Base-by-base conservation (phyloP, 1,284 basidiomycete species). In the Apiotrichum sp. region DNA sequence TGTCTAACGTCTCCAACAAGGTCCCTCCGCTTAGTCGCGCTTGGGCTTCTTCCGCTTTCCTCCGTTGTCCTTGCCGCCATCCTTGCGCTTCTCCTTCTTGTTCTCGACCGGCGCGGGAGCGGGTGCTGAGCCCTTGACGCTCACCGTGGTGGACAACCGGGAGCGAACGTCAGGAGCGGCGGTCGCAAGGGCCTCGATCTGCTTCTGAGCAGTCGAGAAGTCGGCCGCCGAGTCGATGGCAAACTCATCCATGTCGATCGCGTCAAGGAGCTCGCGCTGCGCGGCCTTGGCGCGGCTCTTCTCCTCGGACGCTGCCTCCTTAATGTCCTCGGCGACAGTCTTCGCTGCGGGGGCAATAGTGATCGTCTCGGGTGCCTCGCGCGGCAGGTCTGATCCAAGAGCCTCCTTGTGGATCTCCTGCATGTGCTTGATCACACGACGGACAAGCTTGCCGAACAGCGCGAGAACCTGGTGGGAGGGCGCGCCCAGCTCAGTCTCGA, bases 361-460 rank as follows among this genome's bases (percentile, higher is more conserved):
- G 14, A 42, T 43, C 22, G 22, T 22, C n/a, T n/a, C 32, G 22
- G 38, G 33, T 5, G 39, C 33, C 34, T 47, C 46, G 3, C 41
- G 38, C 5, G 82, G 80, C 10, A 85, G 78, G 65, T 80, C 79
- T 6, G 80, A 82, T 34, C 81, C 84, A 56, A 93, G 83, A 3
- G 84, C 86, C 10, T 79, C 82, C 73, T 89, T 89, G 69, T 91
- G 89, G 29, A 98, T 81, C 53, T 89, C 87, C 53, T 86, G 81
- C 48, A 98, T 77, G 34, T 83, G 80, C 66, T 88, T 88, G 62
- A 84, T 85, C 58, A 97, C 83, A 76, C 93, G 90, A 52, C 91
- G 85, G 52, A 98, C 79, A 35, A 92, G 81, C 78, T 98, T 98
- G 65, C 86, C 86, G 73, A 98, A 93, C 40, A 98, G 80, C 0